phyloP scores from a whole-genome alignment of 306 rosid species.

The Gleditsia sinensis region DNA sequence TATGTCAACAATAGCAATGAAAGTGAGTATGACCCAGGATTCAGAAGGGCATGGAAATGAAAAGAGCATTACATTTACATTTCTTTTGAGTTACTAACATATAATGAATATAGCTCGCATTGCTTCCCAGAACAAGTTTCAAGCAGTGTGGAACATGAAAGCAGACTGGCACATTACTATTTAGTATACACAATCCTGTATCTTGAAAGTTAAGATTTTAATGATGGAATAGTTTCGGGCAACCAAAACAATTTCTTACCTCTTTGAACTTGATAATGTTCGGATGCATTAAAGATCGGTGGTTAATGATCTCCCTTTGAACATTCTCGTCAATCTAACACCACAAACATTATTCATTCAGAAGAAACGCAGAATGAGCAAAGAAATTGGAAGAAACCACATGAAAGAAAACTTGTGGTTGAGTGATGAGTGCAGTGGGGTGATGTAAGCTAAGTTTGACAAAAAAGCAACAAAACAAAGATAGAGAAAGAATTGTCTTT shows the following conservation, averaged over 20 bases:
- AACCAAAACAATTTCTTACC: constrained; percentile 49
- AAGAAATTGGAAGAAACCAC: background rate
- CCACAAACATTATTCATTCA: constrained; percentile 29
- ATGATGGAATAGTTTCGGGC: background rate
- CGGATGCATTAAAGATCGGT: constrained; percentile 90
- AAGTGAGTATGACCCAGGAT: no score
- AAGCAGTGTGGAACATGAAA: constrained; percentile 14
- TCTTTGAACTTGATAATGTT: constrained; percentile 95
- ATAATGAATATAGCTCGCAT: background rate
- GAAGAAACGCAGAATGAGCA: constrained; percentile 23
- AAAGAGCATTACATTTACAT: background rate
- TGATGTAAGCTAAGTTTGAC: background rate
- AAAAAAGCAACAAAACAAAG: constrained; percentile 15
- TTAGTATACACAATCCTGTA: background rate
- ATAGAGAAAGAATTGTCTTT: background rate
- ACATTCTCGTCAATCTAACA: constrained; percentile 97
- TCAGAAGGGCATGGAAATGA: background rate
- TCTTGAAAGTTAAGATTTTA: background rate
- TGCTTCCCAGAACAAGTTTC: constrained; percentile 17
- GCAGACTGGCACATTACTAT: constrained; percentile 20
- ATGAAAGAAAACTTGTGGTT: background rate
- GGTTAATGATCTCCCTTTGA: constrained; percentile 93
- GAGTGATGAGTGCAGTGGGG: constrained; percentile 12
- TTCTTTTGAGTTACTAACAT: background rate
- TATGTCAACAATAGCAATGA: background rate